Evolutionary conservation across 768 basidiomycete genomes (phyloP), one percentile per base, ranked within the genome.

Genomic region (Trametes cubensis): DNA sequence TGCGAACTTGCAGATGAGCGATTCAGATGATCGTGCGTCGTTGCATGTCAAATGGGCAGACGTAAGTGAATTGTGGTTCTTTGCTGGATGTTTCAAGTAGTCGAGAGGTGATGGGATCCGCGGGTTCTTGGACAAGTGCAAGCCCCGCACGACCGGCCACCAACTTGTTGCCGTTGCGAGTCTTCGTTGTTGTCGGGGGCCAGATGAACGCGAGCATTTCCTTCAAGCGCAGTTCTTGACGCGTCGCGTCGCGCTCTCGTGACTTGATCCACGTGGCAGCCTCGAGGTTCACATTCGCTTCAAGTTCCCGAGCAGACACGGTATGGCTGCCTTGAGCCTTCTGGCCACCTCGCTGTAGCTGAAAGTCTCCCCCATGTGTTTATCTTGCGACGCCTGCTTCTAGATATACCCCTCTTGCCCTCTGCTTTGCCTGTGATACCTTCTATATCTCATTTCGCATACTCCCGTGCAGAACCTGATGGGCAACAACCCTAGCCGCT

Each of bases 401-500:
- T 44, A 49, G 26, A n/a, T 54, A 50, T 55, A 55, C 34, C 54
- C 54, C 60, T 34, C 40, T n/a, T 54, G 26, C 53, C 53, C 15
- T 18, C n/a, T 39, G 18, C 47, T 34, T n/a, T 21, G 46, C 48
- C 55, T 56, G 45, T 30, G 55, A 47, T 56, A 56, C 54, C 34
- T 51, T 41, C 47, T 20, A 18, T 13, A 26, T 52, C 55, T 50
- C 60, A 56, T 51, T 40, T 46, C 55, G 10, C 41, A 28, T 10
- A 17, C 17, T 40, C 39, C 18, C 18, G 8, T 20, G 3, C 21
- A 58, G 54, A 56, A 53, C 25, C 63, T 60, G 30, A 64, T 64
- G 63, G 63, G 63, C 30, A 64, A 64, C 40, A 55, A 60, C 49
- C 38, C 49, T n/a, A 64, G 62, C 47, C 57, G 63, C 50, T 59